Conservation (phyloP, 2,329 filamentous ascomycete species). For the Gremmenia infestans region DNA sequence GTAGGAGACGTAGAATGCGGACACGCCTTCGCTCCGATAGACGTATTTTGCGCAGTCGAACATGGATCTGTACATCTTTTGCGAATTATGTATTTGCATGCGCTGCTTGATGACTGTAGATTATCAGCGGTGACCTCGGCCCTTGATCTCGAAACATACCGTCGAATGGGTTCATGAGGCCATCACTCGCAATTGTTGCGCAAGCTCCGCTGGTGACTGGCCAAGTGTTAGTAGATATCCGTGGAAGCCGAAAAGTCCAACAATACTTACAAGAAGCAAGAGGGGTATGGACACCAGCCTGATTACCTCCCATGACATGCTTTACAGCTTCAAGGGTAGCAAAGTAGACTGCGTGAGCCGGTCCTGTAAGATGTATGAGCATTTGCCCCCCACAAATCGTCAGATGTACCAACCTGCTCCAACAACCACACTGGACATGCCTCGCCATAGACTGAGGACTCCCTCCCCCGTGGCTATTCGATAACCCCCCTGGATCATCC, state of each 20-base stretch:
- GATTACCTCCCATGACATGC: conserved; percentile 90
- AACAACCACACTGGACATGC: conserved; percentile 91
- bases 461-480: conserved; percentile 90
- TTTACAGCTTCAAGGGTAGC: conserved; percentile 97
- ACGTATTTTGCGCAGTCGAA: conserved; percentile 82
- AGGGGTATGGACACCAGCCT: conserved; percentile 81
- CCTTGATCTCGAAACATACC: conserved; percentile 46
- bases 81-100: conserved; percentile 97
- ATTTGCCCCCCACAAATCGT: conserved; percentile 2
- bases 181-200: conserved; percentile 94
- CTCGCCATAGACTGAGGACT: conserved; percentile 87
- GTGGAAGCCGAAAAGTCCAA: background rate
- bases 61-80: conserved; percentile 78
- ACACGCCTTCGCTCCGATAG: conserved; percentile 80
- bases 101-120: conserved; percentile 91
- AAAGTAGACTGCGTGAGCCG: conserved; percentile 96
- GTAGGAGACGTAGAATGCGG: conserved; percentile 97
- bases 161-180: conserved; percentile 98
- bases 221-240: conserved; percentile 32
- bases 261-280: conserved; percentile 73
- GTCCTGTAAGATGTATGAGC: conserved; percentile 53
- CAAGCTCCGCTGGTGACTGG: conserved; percentile 86
- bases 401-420: conserved; percentile 68
- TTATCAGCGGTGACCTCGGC: conserved; percentile 15
- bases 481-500: conserved; percentile 86